phyloP scores from a whole-genome alignment of 768 basidiomycete species.

The Coprinopsis marcescibilis region DNA sequence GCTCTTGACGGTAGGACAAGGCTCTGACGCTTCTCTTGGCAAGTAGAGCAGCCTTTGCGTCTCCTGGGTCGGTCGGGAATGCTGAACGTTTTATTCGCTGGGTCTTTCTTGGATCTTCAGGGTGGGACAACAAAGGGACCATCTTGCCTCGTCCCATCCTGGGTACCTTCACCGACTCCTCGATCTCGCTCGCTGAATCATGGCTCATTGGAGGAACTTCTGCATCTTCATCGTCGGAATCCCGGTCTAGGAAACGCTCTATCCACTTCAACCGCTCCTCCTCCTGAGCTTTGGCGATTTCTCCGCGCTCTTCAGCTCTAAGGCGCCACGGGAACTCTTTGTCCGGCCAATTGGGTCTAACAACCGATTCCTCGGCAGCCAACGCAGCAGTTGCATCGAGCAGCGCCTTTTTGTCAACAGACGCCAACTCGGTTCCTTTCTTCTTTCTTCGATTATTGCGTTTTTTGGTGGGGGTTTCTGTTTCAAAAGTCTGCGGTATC shows the following conservation, averaged over 20 bases:
- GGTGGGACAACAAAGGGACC: conserved; percentile 46
- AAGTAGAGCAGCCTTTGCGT: conserved; percentile 67
- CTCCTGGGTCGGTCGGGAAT: conserved; percentile 65
- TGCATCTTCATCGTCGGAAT: conserved; percentile 55
- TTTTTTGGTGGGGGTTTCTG: conserved; percentile 34
- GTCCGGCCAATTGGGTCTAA: conserved; percentile 75
- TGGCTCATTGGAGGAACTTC: conserved; percentile 17
- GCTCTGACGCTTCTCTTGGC: conserved; percentile 67
- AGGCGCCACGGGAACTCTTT: conserved; percentile 73
- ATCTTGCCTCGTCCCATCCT: conserved; percentile 54
- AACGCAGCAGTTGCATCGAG: conserved; percentile 13
- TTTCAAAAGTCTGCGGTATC: conserved; percentile 23
- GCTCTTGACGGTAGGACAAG: conserved; percentile 48
- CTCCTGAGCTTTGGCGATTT: conserved; percentile 46
- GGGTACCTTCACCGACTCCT: conserved; percentile 24
- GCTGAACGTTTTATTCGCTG: conserved; percentile 24
- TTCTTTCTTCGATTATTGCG: conserved; percentile 40
- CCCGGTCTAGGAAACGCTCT: conserved; percentile 66
- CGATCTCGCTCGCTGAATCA: conserved; percentile 24
- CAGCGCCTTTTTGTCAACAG: conserved; percentile 27
- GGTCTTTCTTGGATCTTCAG: conserved; percentile 21
- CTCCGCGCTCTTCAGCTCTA: conserved; percentile 49
- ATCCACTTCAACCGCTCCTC: conserved; percentile 61
- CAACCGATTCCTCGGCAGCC: conserved; percentile 26
- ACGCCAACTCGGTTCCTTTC: conserved; percentile 34